These are phyloP conservation scores for Thalassiosira exigua DNA, from an alignment of 352 stramenopile genomes.

Conservation along the genomic window DNA sequence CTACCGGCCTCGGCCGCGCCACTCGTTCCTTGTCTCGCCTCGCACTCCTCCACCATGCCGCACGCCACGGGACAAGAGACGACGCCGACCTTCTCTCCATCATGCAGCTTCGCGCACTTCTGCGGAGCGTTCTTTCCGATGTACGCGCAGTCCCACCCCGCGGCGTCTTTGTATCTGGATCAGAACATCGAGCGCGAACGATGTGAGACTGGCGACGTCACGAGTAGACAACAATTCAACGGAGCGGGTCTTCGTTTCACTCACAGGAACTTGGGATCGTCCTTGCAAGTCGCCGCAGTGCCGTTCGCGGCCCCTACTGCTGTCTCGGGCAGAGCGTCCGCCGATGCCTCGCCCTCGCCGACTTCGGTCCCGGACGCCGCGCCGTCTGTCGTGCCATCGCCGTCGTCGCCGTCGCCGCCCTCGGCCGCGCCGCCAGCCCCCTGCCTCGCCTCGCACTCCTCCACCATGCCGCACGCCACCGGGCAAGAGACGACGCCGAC, in stretches of 20 bases:
- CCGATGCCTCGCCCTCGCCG: background rate
- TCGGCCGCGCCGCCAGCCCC: background rate
- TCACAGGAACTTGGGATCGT: constrained; percentile 4
- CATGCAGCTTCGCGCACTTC: constrained; percentile 6
- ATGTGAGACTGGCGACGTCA: too few relatives aligned
- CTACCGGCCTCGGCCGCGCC: background rate
- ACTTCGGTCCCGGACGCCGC: background rate
- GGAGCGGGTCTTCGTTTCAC: too few relatives aligned
- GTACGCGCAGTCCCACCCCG: constrained; percentile 8
- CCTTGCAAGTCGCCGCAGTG: background rate
- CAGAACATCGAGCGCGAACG: too few relatives aligned
- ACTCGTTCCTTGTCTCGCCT: background rate
- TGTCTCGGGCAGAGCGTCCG: background rate
- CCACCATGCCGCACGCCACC: constrained; percentile 19
- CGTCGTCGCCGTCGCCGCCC: background rate
- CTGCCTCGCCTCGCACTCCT: constrained; percentile 13
- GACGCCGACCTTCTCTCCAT: constrained; percentile 17
- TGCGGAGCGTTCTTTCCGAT: constrained; percentile 9
- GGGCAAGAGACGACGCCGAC: constrained; percentile 23
- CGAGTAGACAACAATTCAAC: too few relatives aligned
- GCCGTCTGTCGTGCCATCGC: background rate
- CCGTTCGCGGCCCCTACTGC: background rate
- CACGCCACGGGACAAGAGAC: constrained; percentile 19
- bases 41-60: constrained; percentile 23
- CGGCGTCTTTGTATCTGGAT: constrained; percentile 5